A percentile compares a stretch with the other conserved stretches of the same genome.
phyloP scores from a whole-genome alignment of 305 asterid species.

The Ilex paraguariensis region DNA sequence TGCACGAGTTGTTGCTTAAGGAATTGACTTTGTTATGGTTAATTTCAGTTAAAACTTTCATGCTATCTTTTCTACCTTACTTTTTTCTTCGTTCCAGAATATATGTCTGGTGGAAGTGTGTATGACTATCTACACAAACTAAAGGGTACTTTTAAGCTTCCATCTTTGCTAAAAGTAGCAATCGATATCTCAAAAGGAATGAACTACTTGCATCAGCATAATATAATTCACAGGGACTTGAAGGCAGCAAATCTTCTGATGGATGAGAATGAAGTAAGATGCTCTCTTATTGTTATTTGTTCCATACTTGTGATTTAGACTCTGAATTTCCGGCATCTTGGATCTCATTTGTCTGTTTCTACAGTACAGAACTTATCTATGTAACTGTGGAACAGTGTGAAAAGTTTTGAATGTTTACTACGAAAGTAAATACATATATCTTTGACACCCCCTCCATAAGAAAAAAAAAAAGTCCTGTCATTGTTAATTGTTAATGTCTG shows the following conservation, averaged over 20 bases:
- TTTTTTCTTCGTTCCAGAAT: conserved; percentile 50
- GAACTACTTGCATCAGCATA: conserved; percentile 95
- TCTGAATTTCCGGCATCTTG: not conserved
- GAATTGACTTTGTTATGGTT: not conserved
- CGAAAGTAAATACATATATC: too few relatives aligned
- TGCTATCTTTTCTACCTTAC: conserved; percentile 2
- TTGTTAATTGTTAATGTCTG: too few relatives aligned
- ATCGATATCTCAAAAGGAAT: conserved; percentile 92
- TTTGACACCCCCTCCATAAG: too few relatives aligned
- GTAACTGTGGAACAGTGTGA: not conserved
- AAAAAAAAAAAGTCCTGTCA: too few relatives aligned
- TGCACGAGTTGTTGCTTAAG: not conserved
- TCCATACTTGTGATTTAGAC: not conserved
- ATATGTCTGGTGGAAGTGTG: conserved; percentile 95
- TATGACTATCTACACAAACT: conserved; percentile 92
- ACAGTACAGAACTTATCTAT: not conserved
- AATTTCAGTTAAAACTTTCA: not conserved
- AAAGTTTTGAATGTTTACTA: too few relatives aligned
- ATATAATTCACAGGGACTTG: conserved; percentile 39
- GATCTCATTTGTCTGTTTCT: not conserved
- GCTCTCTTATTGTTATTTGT: not conserved
- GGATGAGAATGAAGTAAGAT: conserved; percentile 26
- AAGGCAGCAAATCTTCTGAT: conserved; percentile 25
- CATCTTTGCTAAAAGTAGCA: conserved; percentile 81
- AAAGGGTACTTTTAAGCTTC: conserved; percentile 87